Conservation (phyloP, 495 filamentous ascomycete species). For the Tuber indicum region DNA sequence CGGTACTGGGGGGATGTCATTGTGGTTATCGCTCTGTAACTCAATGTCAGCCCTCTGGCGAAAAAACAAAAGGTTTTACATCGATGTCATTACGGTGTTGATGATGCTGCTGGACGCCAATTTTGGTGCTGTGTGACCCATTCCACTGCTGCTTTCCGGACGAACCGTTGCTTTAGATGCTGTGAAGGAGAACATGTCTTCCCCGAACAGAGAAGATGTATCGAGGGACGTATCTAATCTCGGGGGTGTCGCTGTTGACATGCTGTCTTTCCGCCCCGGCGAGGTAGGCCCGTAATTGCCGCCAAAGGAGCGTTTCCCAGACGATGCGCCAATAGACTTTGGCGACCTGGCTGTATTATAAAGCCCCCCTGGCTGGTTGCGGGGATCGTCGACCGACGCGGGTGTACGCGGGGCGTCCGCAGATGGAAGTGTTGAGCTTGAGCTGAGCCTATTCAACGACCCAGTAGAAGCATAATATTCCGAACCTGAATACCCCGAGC, state of each 20-base stretch:
- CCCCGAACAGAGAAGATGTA: slow-evolving; percentile 40
- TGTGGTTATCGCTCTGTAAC: slow-evolving; percentile 37
- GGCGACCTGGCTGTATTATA: slow-evolving; percentile 32
- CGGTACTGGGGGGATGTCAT: slow-evolving; percentile 38
- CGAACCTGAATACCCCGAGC: slow-evolving; percentile 38
- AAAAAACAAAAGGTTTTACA: slow-evolving; percentile 7
- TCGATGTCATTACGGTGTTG: slow-evolving; percentile 33
- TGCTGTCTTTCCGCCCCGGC: slow-evolving; percentile 27
- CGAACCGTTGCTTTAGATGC: slow-evolving; percentile 28
- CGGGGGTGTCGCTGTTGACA: slow-evolving; percentile 32
- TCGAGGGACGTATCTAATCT: slow-evolving; percentile 40
- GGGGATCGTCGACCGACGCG: slow-evolving; percentile 35
- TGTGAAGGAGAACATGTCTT: slow-evolving; percentile 42
- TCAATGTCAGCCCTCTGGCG: slow-evolving; percentile 22
- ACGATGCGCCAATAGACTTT: slow-evolving; percentile 32
- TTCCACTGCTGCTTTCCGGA: slow-evolving; percentile 24
- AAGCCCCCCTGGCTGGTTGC: slow-evolving; percentile 16
- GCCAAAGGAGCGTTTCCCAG: slow-evolving; percentile 34
- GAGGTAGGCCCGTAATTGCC: slow-evolving; percentile 27
- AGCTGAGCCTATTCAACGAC: slow-evolving; percentile 40
- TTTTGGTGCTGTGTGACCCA: slow-evolving; percentile 41
- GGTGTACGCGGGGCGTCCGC: slow-evolving; percentile 40
- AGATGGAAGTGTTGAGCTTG: slow-evolving; percentile 41
- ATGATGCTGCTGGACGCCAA: slow-evolving; percentile 36
- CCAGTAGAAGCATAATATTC: slow-evolving; percentile 42